Evolutionary conservation across 352 stramenopile species (phyloP), one percentile per base, ranked within the genome.

Genomic region (Globisporangium splendens): DNA sequence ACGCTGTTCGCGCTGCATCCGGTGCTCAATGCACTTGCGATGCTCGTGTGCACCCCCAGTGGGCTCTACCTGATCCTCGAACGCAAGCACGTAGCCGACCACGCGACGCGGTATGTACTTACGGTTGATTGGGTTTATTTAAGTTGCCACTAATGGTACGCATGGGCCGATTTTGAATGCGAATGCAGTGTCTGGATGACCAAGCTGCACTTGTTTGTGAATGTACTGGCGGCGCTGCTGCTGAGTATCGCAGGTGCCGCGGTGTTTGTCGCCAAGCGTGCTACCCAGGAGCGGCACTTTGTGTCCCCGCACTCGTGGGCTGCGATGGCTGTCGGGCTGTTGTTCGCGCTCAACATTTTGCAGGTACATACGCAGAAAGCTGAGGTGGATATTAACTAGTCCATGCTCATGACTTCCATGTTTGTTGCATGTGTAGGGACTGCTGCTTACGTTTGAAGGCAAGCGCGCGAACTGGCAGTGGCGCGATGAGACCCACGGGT

Each of bases 401-500:
- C 24, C 24, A 31, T 31, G 24, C 24, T 31, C 24, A 31, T 5
- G 5, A 31, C 2, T 31, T 31, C 24, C 24, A 31, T 31, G 2
- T 31, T 31, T 18, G 17, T 1, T 33, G 50, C 20, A 31, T 33
- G 6, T 13, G 6, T 43, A 79, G 59, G 79, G 79, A 1, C 50
- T 89, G 39, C 56, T 89, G 55, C 64, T 89, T 42, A 89, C 79
- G 49, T 84, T 78, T 48, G 77, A 88, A 62, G 75, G 68, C 33
- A 61, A 59, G 15, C 60, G 63, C 13, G 18, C 68, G 15, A 87
- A 88, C 42, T 89, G 79, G 79, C 77, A 88, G 58, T 89, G 79
- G 79, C 86, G 76, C 54, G 79, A 90, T 46, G 79, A 88, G 58
- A 90, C 77, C 13, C 79, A 90, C 58, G 70, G 75, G 12, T 65